phyloP scores from a whole-genome alignment of 768 basidiomycete species.

The Mycena capillaripes region DNA sequence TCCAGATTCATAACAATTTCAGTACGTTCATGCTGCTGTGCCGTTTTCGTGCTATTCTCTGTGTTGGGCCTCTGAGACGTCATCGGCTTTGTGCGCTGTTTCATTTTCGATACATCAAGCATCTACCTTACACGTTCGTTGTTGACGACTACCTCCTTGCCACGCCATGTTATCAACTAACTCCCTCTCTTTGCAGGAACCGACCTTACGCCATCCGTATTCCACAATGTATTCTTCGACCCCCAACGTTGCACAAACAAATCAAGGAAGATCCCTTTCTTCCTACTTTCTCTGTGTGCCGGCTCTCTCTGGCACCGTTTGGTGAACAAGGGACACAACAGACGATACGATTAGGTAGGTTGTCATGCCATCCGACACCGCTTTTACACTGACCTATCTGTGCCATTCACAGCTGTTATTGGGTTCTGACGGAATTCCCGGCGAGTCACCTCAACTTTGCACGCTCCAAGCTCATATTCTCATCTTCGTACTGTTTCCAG shows the following conservation, averaged over 20 bases:
- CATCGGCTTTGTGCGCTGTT: not conserved
- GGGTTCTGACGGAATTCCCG: not conserved
- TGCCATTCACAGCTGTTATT: not conserved
- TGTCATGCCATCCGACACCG: not conserved
- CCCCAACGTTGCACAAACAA: not conserved
- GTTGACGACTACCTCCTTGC: not conserved
- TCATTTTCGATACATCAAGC: not conserved
- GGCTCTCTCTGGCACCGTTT: not conserved
- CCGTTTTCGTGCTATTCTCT: not conserved
- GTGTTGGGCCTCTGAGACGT: not conserved
- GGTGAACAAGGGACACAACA: not conserved
- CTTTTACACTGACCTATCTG: not conserved
- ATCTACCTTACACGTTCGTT: not conserved
- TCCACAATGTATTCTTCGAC: not conserved
- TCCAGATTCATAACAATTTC: not conserved
- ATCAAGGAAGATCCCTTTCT: not conserved
- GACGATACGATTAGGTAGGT: not conserved
- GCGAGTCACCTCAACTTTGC: not conserved
- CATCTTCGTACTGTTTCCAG: not conserved
- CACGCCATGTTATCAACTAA: conserved; percentile 1
- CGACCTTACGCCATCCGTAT: not conserved
- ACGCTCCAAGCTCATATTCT: not conserved
- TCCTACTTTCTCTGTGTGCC: not conserved
- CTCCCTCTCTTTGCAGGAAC: not conserved
- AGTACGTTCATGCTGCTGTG: conserved; percentile 1